Evolutionary conservation across 306 rosid species (phyloP), one percentile per base, ranked within the genome.

Genomic region (Parietaria judaica): DNA sequence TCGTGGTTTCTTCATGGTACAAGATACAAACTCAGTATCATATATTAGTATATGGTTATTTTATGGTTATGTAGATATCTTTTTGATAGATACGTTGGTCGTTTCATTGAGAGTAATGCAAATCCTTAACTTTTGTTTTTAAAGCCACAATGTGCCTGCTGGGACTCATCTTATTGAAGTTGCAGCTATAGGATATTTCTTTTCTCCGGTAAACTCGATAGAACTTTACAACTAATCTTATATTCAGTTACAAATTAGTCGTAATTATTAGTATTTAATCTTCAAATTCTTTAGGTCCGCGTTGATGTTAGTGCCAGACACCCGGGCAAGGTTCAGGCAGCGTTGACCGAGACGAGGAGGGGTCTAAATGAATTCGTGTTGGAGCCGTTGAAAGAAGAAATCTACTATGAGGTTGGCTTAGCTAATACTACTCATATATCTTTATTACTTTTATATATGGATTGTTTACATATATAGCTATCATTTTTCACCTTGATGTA

Each of bases 131-230:
- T 2, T 80, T 58, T 64, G 44, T 66, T 70, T 66, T 79, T 72
- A 73, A 74, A 94, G 99, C 90, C 84, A 86, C 79, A 81, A 84
- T 58, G 97, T 88, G 71, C 77, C 91, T 15, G 95, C 99, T 6
- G 99, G 97, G 72, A 94, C 97, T 72, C 99, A 94, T 81, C 88
- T 94, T 41, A 84, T 94, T 66, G 99, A 94, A 86, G 99, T 94
- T 64, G 66, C 82, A 46, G 99, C 97, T 55, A 61, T 78, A 6
- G 99, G 97, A 62, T 83, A 73, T 79, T 84, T 81, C 76, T 94
- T 94, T 75, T 94, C 99, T 57, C 97, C 95, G 61, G 99, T 94
- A 77, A 23, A 65, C 51, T 63, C 67, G 2, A 23, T 68, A 70
- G 56, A 58, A 66, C 38, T 69, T 59, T 54, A 45, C 55, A 41